Conservation (phyloP, 306 rosid genomes). For the Casuarina glauca region DNA sequence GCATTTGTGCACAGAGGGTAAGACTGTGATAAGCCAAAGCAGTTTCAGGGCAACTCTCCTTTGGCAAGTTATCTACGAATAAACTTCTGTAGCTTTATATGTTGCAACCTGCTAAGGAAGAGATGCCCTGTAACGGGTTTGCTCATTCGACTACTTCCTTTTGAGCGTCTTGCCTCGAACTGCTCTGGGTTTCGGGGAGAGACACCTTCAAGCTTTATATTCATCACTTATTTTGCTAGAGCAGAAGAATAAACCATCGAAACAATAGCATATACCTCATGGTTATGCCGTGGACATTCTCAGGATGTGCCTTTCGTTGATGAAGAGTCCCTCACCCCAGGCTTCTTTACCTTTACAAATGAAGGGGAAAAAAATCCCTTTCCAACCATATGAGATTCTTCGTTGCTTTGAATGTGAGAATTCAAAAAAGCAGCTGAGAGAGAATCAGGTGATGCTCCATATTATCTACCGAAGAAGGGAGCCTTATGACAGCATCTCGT, state of each 20-base stretch:
- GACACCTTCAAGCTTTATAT: constrained; percentile 15
- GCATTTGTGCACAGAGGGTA: neutral
- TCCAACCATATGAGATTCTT: constrained; percentile 2
- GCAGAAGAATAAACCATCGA: constrained; percentile 37
- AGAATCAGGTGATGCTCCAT: constrained; percentile 13
- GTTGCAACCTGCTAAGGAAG: constrained; percentile 42
- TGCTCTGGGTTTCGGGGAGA: constrained; percentile 11
- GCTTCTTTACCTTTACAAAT: neutral
- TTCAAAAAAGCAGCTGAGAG: constrained; percentile 14
- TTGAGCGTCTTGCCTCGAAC: neutral
- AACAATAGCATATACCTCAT: constrained; percentile 39
- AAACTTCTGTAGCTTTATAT: neutral
- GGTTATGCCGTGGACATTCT: constrained; percentile 29
- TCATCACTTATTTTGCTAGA: neutral
- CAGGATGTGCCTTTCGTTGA: neutral
- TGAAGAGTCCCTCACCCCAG: neutral
- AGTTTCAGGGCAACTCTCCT: constrained; percentile 61
- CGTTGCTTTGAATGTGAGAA: constrained; percentile 12
- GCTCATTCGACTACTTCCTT: constrained; percentile 18
- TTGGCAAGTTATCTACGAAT: constrained; percentile 43
- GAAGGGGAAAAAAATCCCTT: neutral
- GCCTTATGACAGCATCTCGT: constrained; percentile 32
- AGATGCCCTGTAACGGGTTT: constrained; percentile 43
- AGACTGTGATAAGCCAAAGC: constrained; percentile 35
- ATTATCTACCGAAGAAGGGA: neutral